These are phyloP conservation scores for Melaleuca alternifolia DNA, from an alignment of 345 rosid species.

Conservation along the genomic window DNA sequence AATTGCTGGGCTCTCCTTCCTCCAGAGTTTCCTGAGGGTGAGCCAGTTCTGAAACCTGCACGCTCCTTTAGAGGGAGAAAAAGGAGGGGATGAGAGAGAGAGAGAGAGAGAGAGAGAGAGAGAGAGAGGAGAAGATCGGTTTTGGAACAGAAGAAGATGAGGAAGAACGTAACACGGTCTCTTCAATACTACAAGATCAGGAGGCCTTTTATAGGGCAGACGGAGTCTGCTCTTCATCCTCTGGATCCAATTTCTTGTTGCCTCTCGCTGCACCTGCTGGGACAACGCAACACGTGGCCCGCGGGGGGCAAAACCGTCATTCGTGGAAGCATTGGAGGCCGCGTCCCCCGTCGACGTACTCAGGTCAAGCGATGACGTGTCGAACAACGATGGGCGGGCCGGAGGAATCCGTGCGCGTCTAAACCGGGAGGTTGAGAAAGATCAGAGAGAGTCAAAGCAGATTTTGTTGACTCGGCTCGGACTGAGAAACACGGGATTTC, in stretches of 20 bases:
- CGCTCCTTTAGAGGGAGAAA: not conserved
- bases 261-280: not conserved
- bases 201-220: constrained; percentile 6
- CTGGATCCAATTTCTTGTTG: not conserved
- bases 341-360: not conserved
- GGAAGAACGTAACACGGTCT: no score
- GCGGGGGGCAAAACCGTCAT: not conserved
- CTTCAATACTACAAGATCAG: no score
- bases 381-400: not conserved
- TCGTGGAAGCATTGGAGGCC: not conserved
- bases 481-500: not conserved
- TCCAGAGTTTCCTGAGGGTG: constrained; percentile 44
- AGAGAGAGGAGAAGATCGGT: no score
- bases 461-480: not conserved
- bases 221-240: not conserved
- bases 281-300: not conserved
- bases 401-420: not conserved
- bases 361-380: not conserved
- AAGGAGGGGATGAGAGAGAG: no score
- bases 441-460: not conserved
- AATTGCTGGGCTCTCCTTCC: constrained; percentile 47
- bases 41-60: constrained; percentile 53
- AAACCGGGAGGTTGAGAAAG: not conserved
- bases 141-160: not conserved
- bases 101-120: not conserved